Evolutionary conservation across 768 basidiomycete genomes (phyloP), one percentile per base, ranked within the genome.

Genomic region (Termitomyces sp.): DNA sequence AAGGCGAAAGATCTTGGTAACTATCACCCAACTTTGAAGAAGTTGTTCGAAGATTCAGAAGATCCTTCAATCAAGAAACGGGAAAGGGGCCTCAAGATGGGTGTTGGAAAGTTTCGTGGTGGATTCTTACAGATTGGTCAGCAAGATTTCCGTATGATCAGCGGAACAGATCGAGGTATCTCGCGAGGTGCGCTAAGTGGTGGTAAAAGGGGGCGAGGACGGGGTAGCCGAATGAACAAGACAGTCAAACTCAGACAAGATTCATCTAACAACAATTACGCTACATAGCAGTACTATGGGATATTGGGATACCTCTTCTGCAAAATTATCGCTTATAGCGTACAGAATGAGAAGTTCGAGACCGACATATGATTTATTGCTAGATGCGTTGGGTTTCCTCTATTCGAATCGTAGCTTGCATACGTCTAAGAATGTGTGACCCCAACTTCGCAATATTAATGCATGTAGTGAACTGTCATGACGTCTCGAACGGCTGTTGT

Each of bases 1-100:
- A 55, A 94, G 92, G 90, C 91, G 5, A 94, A 93, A 72, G 82
- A 89, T 61, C 61, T 90, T 60, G 92, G 92, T 18, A 93, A 92
- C 69, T 94, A 93, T 68, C 91, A 94, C 64, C 91, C 89, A 39
- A 76, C 79, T 4, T 73, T 93, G 55, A 94, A 92, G 69, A 84
- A 80, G 58, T 61, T 87, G 7, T 91, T 86, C 65, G 82, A 82
- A 54, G 59, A 65, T 20, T 66, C 69, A 20, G 65, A 71, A 20
- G 60, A 56, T 8, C 51, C 64, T 47, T 57, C 66, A n/a, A 72
- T 66, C 44, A 76, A 73, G 61, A 86, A 80, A 60, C 76, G 90
- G 60, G 76, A 81, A 44, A 79, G 83, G 64, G 93, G 92, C 12
- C 70, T 94, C 42, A 76, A 77, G 59, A 86, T 92, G 86, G 91